phyloP scores from a whole-genome alignment of 192 early-diverging fungal genomes.

The Coemansia sp. region DNA sequence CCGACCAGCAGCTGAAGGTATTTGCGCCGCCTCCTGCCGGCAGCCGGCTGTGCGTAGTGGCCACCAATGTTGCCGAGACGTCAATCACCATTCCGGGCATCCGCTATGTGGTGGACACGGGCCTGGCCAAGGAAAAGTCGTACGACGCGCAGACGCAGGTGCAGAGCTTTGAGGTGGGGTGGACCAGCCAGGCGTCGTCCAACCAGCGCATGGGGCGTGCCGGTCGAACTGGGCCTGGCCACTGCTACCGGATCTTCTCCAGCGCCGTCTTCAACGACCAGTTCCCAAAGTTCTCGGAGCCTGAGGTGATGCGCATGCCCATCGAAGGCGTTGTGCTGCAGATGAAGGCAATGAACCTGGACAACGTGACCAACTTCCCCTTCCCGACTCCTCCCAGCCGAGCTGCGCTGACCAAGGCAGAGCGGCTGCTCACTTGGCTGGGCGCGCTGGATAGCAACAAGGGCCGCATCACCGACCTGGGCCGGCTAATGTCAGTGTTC shows the following conservation, averaged over 20 bases:
- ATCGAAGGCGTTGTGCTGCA: conserved; percentile 96
- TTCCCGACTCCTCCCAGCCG: conserved; percentile 93
- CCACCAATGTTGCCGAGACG: conserved; percentile 99
- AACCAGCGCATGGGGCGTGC: conserved; percentile 97
- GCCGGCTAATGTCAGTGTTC: conserved; percentile 86
- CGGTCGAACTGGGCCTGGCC: conserved; percentile 93
- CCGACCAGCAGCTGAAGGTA: conserved; percentile 87
- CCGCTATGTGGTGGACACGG: conserved; percentile 93
- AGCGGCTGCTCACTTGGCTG: conserved; percentile 77
- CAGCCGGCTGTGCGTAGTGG: conserved; percentile 88
- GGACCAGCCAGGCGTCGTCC: conserved; percentile 94
- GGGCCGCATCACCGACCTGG: conserved; percentile 77
- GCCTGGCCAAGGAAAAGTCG: conserved; percentile 88
- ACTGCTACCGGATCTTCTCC: conserved; percentile 95
- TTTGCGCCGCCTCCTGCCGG: conserved; percentile 90
- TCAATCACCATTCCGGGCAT: conserved; percentile 96
- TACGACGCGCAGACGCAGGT: conserved; percentile 87
- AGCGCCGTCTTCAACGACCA: conserved; percentile 92
- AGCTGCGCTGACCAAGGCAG: conserved; percentile 74
- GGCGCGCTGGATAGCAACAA: conserved; percentile 69
- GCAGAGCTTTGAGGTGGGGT: conserved; percentile 86
- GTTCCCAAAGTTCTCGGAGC: conserved; percentile 81
- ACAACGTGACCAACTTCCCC: conserved; percentile 94
- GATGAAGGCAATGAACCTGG: conserved; percentile 98
- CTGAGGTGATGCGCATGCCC: conserved; percentile 92